A percentile compares a stretch with the other conserved stretches of the same genome.
phyloP scores from a whole-genome alignment of 306 rosid genomes.

The Ormosia emarginata region DNA sequence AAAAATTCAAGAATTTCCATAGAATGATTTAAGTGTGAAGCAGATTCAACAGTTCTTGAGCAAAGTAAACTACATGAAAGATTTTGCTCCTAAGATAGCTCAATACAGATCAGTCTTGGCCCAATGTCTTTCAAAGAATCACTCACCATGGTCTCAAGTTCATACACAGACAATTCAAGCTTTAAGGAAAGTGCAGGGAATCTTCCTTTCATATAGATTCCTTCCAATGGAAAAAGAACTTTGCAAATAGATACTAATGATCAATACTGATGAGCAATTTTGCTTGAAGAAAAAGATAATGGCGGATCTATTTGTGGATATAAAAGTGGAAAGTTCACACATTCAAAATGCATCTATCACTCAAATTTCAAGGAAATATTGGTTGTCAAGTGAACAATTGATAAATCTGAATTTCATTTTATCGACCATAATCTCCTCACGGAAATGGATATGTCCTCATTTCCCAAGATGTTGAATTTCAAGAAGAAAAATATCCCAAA shows the following conservation, averaged over 20 bases:
- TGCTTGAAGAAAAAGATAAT: neutral
- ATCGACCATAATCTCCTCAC: neutral
- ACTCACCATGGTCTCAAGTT: neutral
- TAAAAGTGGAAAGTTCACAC: neutral
- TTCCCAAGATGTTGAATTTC: too few species aligned
- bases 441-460: neutral
- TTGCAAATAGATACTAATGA: neutral
- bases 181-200: neutral
- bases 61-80: neutral
- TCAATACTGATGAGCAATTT: neutral
- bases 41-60: neutral
- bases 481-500: too few species aligned
- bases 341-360: neutral
- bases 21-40: too few species aligned
- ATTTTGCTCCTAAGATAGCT: neutral
- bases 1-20: neutral
- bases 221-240: too few species aligned
- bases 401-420: neutral
- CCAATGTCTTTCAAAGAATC: neutral
- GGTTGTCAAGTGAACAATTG: neutral
- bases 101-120: neutral
- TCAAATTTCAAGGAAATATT: neutral
- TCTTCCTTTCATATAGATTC: neutral
- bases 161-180: too few species aligned
- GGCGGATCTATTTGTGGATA: neutral